Evolutionary conservation across 1,139 yeast species (phyloP).

Genomic region (Petasospora rhodanensis): DNA sequence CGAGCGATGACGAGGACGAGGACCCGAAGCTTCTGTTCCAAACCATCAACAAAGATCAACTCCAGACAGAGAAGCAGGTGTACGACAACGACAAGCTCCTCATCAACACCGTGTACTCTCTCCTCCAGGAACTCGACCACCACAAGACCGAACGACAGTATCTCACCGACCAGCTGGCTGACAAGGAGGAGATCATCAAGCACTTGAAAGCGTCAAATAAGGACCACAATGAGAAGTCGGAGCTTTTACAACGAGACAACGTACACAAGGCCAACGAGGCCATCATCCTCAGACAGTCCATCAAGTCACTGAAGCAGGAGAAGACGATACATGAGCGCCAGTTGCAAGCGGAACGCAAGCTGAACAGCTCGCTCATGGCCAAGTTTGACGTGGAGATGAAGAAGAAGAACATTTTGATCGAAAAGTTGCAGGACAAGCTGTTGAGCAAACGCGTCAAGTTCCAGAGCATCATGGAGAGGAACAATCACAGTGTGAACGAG

Average conservation of each 20-base stretch:
- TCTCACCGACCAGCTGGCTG: slow-evolving; percentile 9
- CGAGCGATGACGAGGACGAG: not conserved
- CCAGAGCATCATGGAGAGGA: slow-evolving; percentile 5
- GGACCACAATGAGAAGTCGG: slow-evolving; percentile 5
- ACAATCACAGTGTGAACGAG: slow-evolving; percentile 2
- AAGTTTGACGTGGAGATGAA: slow-evolving; percentile 41
- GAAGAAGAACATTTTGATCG: slow-evolving; percentile 35
- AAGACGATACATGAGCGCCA: slow-evolving; percentile 7
- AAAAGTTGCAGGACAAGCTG: slow-evolving; percentile 37
- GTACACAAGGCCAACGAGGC: slow-evolving; percentile 4
- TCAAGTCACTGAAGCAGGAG: slow-evolving; percentile 3
- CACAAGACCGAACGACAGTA: slow-evolving; percentile 6
- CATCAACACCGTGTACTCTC: slow-evolving; percentile 13
- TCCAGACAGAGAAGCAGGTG: slow-evolving; percentile 3
- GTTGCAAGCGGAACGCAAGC: slow-evolving; percentile 20
- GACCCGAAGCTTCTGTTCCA: slow-evolving; percentile 7
- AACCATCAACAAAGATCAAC: slow-evolving; percentile 4
- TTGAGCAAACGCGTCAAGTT: slow-evolving; percentile 27
- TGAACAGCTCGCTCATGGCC: slow-evolving; percentile 33
- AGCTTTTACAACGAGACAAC: not conserved
- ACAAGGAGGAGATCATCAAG: slow-evolving; percentile 14
- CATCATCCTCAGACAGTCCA: slow-evolving; percentile 1
- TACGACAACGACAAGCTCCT: slow-evolving; percentile 11
- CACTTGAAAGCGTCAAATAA: slow-evolving; percentile 9
- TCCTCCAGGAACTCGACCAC: slow-evolving; percentile 12